Evolutionary conservation across 1,139 yeast genomes (phyloP), one percentile per base, ranked within the genome.

Genomic region (Magnusiomyces fungicola): DNA sequence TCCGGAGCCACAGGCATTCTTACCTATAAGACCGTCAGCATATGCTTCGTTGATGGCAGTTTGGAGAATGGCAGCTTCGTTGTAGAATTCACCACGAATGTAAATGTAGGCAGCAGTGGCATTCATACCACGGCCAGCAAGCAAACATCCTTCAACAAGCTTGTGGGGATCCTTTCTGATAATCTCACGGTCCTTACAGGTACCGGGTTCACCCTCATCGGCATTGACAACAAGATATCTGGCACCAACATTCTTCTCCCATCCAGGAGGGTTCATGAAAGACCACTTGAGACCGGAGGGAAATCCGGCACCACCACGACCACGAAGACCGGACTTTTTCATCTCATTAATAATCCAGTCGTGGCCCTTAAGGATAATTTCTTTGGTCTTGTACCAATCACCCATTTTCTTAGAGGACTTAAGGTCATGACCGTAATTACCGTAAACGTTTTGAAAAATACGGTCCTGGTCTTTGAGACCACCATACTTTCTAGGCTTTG

Each of bases 161-260:
- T 86, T 86, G 67, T 86, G 95, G 45, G 95, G 95, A 64, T 86
- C 95, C 68, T 86, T 86, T 68, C 95, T 78, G 62, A 86, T 82
- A 62, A 86, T 87, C 68, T 86, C 95, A 65, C 95, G 76, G 68
- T 86, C 95, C 70, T 86, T 86, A 71, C 95, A 86, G 48, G 95
- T 86, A 56, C 95, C 95, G 19, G 95, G 95, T 68, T 86, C 95
- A 61, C 95, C 95, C 69, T 86, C 95, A 73, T 87, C 95, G 52
- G 95, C 95, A 68, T 86, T 86, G 61, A 86, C 88, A 47, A 86
- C 94, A 56, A 86, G 75, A 66, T 86, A 86, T 66, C 95, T 78
- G 55, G 95, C 92, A 22, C 95, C 95, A 19, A 69, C 71, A 67
- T 85, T 85, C 66, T 85, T 86, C 58, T 86, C 94, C 95, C 95